Conservation (phyloP, 163 green algal genomes). For the Scenedesmus sp. region DNA sequence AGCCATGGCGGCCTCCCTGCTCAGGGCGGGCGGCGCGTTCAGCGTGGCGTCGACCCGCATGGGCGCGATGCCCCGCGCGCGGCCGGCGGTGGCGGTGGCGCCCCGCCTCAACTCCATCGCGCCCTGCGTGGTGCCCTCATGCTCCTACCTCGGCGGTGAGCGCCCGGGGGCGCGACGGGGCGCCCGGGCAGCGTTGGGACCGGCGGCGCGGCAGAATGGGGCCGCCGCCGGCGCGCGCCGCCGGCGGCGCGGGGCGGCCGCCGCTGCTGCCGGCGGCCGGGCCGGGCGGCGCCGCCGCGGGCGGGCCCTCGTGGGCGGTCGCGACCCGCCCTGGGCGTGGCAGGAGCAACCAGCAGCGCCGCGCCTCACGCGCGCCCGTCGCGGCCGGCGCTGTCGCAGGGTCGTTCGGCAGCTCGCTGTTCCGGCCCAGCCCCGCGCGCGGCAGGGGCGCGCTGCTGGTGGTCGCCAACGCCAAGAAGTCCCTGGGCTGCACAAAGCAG, state of each 20-base stretch:
- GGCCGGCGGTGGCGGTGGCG: no score
- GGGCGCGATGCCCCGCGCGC: no score
- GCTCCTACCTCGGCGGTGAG: conserved; percentile 52
- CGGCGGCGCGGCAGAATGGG: not conserved
- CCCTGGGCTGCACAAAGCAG: conserved; percentile 76
- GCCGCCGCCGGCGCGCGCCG: not conserved
- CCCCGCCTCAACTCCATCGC: conserved; percentile 33
- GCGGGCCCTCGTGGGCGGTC: not conserved
- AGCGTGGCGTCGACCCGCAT: conserved; percentile 20
- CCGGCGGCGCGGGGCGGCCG: not conserved
- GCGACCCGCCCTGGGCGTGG: not conserved
- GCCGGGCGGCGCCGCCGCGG: not conserved
- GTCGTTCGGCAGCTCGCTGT: conserved; percentile 44
- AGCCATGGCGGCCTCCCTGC: not conserved
- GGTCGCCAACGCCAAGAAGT: conserved; percentile 79
- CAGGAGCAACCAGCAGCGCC: no score
- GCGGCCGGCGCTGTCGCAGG: conserved; percentile 20
- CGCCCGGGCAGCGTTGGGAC: not conserved
- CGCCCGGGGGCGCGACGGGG: not conserved
- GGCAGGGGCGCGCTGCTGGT: conserved; percentile 70
- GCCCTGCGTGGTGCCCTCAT: conserved; percentile 36
- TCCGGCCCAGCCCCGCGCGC: conserved; percentile 41
- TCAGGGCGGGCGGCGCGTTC: not conserved
- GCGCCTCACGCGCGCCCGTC: not conserved
- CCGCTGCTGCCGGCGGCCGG: not conserved